phyloP scores from a whole-genome alignment of 2,329 filamentous ascomycete species.

The Cladobotryum mycophilum region DNA sequence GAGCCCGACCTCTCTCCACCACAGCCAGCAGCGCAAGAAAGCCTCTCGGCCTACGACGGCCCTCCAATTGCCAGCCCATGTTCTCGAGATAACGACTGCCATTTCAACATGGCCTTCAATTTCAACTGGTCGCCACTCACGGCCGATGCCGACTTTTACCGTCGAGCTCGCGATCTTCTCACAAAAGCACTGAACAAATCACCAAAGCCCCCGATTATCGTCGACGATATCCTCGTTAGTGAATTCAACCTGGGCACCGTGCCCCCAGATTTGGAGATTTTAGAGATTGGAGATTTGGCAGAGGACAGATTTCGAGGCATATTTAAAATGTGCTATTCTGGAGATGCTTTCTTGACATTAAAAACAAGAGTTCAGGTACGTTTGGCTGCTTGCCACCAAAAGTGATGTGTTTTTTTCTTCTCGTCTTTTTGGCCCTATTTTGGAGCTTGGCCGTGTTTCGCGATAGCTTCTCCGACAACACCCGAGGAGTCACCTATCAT shows the following conservation, averaged over 20 bases:
- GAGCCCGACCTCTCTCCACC: no score
- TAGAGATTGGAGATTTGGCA: constrained; percentile 95
- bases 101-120: constrained; percentile 91
- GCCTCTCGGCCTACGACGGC: constrained; percentile 13
- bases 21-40: background rate
- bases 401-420: background rate
- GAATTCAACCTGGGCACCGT: constrained; percentile 95
- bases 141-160: constrained; percentile 86
- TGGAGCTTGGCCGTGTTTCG: constrained; percentile 10
- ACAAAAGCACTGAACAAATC: constrained; percentile 96
- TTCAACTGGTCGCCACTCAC: constrained; percentile 99
- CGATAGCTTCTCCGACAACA: constrained; percentile 13
- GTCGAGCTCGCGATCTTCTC: constrained; percentile 85
- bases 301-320: constrained; percentile 97
- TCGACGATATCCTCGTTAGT: constrained; percentile 97
- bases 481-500: constrained; percentile 12
- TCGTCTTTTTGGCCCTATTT: constrained; percentile 6
- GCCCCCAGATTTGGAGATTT: constrained; percentile 89
- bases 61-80: constrained; percentile 24
- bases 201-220: constrained; percentile 95
- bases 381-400: constrained; percentile 19
- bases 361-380: constrained; percentile 89
- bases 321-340: constrained; percentile 98
- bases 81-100: constrained; percentile 31
- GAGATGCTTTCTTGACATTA: constrained; percentile 90